A percentile compares a stretch with the other conserved stretches of the same genome.
Conservation (phyloP, 176 grass and related monocot genomes). For the Avena sativa region DNA sequence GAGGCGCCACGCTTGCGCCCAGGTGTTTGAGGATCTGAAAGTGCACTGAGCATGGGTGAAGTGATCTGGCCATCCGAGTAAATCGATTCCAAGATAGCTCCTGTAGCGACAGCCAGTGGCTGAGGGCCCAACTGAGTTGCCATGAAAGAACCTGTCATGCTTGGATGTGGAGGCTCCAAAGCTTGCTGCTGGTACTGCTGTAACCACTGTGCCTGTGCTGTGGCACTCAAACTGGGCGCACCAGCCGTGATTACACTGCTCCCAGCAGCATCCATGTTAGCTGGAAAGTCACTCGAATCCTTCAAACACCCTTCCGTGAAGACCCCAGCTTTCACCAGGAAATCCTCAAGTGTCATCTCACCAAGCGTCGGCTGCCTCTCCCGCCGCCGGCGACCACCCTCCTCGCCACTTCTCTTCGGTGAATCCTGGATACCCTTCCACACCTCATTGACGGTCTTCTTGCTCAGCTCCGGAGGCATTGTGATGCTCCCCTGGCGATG, state of each 20-base stretch:
- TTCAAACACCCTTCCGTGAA: conserved; percentile 57
- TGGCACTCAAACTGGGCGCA: conserved; percentile 38
- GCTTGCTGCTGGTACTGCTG: conserved; percentile 47
- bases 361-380: conserved; percentile 61
- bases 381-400: conserved; percentile 18
- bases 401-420: conserved; percentile 29
- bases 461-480: conserved; percentile 78
- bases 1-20: conserved; percentile 50
- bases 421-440: conserved; percentile 77
- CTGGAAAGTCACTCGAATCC: conserved; percentile 41
- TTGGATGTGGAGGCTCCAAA: conserved; percentile 46
- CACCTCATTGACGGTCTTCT: conserved; percentile 91
- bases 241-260: conserved; percentile 31
- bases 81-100: conserved; percentile 48
- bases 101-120: conserved; percentile 42
- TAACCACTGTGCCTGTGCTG: conserved; percentile 49
- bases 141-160: conserved; percentile 49
- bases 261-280: conserved; percentile 39
- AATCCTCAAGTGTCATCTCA: conserved; percentile 94
- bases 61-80: conserved; percentile 47
- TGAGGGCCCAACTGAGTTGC: conserved; percentile 40
- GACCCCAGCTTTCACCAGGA: conserved; percentile 88
- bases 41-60: conserved; percentile 51
- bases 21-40: conserved; percentile 56
- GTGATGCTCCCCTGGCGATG: conserved; percentile 81